Conservation (phyloP, 768 basidiomycete species). For the Cystobasidiopsis lactophilus region DNA sequence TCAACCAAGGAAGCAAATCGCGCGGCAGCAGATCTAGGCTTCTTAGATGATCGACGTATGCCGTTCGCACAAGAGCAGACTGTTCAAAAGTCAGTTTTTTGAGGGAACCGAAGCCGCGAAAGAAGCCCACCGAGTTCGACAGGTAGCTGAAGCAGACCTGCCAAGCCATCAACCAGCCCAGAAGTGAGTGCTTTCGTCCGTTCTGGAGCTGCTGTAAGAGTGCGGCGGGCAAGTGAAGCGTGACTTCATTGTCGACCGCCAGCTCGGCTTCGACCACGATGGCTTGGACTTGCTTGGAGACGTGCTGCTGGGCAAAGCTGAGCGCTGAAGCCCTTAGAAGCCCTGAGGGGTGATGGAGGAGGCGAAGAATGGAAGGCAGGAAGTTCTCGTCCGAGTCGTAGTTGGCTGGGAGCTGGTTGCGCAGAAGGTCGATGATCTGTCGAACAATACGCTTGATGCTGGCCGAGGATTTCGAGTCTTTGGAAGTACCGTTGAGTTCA, state of each 20-base stretch:
- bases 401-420: no score
- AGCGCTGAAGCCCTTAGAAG: neutral
- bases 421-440: no score
- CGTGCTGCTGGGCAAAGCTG: conserved; percentile 59
- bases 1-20: conserved; percentile 48
- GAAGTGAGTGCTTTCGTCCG: no score
- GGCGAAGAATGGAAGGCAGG: neutral
- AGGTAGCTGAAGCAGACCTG: conserved; percentile 11
- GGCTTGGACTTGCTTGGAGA: conserved; percentile 60
- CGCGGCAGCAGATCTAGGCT: conserved; percentile 40
- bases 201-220: no score
- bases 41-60: conserved; percentile 68
- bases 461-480: conserved; percentile 17
- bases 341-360: no score
- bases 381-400: neutral
- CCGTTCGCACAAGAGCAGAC: conserved; percentile 68
- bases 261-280: conserved; percentile 32
- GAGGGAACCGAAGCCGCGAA: no score
- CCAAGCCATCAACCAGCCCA: conserved; percentile 6
- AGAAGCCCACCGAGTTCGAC: conserved; percentile 1
- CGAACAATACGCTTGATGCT: no score
- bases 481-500: conserved; percentile 26
- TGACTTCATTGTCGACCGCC: no score
- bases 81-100: conserved; percentile 21
- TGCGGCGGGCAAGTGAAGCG: no score